A percentile compares a stretch with the other conserved stretches of the same genome.
Conservation (phyloP, 345 rosid genomes). For the Euclidium syriacum region DNA sequence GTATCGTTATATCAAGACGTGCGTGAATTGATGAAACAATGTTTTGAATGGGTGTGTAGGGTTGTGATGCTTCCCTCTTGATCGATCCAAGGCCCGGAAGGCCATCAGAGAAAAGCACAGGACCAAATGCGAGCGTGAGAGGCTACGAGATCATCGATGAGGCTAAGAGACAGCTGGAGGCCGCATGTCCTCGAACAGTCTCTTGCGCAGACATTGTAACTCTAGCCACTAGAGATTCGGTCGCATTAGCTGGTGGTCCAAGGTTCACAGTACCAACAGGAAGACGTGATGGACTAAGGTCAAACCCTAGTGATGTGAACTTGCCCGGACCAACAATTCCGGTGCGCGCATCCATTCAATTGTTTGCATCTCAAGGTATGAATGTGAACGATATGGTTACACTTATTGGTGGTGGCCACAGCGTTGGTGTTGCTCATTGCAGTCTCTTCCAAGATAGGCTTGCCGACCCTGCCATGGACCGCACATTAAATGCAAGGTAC, state of each 20-base stretch:
- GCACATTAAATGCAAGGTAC: constrained; percentile 28
- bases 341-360: constrained; percentile 32
- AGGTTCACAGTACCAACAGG: constrained; percentile 48
- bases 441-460: constrained; percentile 51
- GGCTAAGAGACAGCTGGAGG: constrained; percentile 29
- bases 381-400: constrained; percentile 53
- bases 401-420: constrained; percentile 64
- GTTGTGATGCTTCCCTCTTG: constrained; percentile 35
- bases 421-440: constrained; percentile 70
- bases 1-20: not conserved
- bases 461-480: constrained; percentile 53
- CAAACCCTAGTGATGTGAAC: constrained; percentile 40
- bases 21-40: not conserved
- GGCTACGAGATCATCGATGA: constrained; percentile 33
- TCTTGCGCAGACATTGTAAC: constrained; percentile 40
- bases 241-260: constrained; percentile 54
- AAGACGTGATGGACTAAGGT: constrained; percentile 55
- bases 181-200: constrained; percentile 24
- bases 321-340: constrained; percentile 56
- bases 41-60: constrained; percentile 11
- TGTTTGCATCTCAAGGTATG: constrained; percentile 44
- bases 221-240: constrained; percentile 57
- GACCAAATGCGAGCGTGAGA: constrained; percentile 32
- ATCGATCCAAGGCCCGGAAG: constrained; percentile 31
- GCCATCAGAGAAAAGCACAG: constrained; percentile 34